These are phyloP conservation scores for Lactifluus subvellereus DNA, from an alignment of 768 basidiomycete genomes.

Conservation along the genomic window DNA sequence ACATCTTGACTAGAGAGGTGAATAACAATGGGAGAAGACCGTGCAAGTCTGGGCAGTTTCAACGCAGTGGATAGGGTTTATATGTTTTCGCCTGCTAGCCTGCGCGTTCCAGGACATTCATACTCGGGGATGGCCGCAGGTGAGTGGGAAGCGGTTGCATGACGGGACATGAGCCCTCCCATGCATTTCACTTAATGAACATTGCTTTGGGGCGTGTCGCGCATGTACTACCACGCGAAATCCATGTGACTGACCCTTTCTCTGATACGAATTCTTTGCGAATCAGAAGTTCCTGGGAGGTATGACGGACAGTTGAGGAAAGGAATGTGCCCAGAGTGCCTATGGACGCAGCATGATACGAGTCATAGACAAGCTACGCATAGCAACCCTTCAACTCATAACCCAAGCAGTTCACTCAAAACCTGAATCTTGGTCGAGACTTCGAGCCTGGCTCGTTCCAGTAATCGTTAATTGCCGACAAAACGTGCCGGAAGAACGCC, in stretches of 20 bases:
- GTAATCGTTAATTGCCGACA: slow-evolving; percentile 16
- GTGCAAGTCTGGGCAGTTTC: slow-evolving; percentile 19
- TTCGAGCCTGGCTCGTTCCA: slow-evolving; percentile 8
- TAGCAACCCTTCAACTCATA: slow-evolving; percentile 12
- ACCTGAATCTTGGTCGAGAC: slow-evolving; percentile 5
- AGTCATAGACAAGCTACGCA: slow-evolving; percentile 10
- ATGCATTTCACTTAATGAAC: slow-evolving; percentile 20
- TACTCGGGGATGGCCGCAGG: slow-evolving; percentile 8
- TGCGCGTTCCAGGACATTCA: slow-evolving; percentile 8
- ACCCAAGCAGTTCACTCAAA: background rate
- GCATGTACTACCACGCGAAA: slow-evolving; percentile 20
- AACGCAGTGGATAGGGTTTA: slow-evolving; percentile 11
- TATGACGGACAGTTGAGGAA: slow-evolving; percentile 1
- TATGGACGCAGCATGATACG: background rate
- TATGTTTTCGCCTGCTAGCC: slow-evolving; percentile 6
- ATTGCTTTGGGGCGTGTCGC: slow-evolving; percentile 16
- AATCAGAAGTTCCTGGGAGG: background rate
- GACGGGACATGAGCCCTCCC: slow-evolving; percentile 11
- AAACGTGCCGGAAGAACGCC: slow-evolving; percentile 16
- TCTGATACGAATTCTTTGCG: background rate
- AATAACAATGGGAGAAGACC: slow-evolving; percentile 19
- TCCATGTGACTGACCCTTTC: slow-evolving; percentile 17
- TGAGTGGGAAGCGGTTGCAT: slow-evolving; percentile 7
- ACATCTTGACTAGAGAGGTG: slow-evolving; percentile 28
- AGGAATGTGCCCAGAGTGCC: background rate